phyloP scores from a whole-genome alignment of 345 rosid species.

The Hibiscus mutabilis region DNA sequence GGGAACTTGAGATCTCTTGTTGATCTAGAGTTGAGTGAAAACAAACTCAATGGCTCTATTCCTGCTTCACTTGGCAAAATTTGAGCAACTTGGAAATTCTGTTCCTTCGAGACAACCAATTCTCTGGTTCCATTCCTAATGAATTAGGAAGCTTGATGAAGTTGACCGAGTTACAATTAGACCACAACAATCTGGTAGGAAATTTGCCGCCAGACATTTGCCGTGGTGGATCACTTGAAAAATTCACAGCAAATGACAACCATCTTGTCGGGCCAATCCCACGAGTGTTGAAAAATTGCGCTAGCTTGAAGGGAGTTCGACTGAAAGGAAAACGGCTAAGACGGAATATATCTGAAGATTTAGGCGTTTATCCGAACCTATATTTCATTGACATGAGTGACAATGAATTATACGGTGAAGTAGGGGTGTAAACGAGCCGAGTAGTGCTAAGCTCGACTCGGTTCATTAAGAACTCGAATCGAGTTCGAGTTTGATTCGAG shows the following conservation, averaged over 20 bases:
- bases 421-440: too few relatives aligned
- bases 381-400: not conserved
- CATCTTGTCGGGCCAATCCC: slow-evolving; percentile 3
- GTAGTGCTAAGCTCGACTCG: too few relatives aligned
- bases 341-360: slow-evolving; percentile 8
- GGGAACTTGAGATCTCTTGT: slow-evolving; percentile 13
- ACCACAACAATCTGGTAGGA: slow-evolving; percentile 5
- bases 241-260: slow-evolving; percentile 2
- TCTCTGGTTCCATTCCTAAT: slow-evolving; percentile 11
- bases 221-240: not conserved
- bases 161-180: not conserved
- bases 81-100: not conserved
- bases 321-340: not conserved
- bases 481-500: too few relatives aligned
- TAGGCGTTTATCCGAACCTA: slow-evolving; percentile 13
- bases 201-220: not conserved
- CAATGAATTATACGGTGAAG: slow-evolving; percentile 15
- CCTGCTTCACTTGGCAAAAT: not conserved
- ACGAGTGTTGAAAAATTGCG: not conserved
- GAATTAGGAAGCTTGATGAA: not conserved
- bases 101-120: not conserved
- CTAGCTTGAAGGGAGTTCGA: not conserved
- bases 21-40: not conserved
- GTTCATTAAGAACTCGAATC: too few relatives aligned
- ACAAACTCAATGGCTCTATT: slow-evolving; percentile 6